Evolutionary conservation across 768 basidiomycete species (phyloP), one percentile per base, ranked within the genome.

Genomic region (Rhizopogon vesiculosus): DNA sequence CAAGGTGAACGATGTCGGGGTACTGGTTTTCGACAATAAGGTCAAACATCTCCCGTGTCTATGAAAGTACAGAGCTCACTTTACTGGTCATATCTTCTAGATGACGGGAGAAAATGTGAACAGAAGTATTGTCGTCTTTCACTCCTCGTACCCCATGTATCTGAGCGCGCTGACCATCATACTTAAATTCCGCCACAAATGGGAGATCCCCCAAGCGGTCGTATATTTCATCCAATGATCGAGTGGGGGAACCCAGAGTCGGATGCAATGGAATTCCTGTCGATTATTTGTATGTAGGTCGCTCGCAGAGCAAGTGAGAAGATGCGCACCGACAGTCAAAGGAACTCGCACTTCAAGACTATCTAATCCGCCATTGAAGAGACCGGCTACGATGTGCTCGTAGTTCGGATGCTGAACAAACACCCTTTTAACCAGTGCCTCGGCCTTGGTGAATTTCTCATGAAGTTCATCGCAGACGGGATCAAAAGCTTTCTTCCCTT

Each of bases 11-110:
- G 46, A 93, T 78, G 70, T 95, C 92, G 7, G 93, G 92, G 69
- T 95, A 95, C 89, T 91, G 59, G 19, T 41, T 56, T 51, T 52
- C 51, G 59, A 49, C 42, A 51, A 61, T 52, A 22, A 39, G 53
- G 54, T 67, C 19, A 60, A 58, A 31, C 39, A 38, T 46, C 39
- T n/a, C 35, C 18, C 28, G 22, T 39, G 35, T 35, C 44, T 45
- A 42, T 52, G 15, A 45, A 35, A 25, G 56, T 38, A 42, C 22
- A 45, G 40, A 49, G 48, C 65, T 59, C 65, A 83, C 89, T 77
- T 96, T 94, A 57, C 84, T 82, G 1, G 91, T 93, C 93, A 94
- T 94, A 63, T 93, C 86, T 72, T 95, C 92, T 33, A 96, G 74
- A 74, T 93, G 91, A 53, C 93, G 84, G 56, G 89, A 91, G 73